Conservation (phyloP, 2,329 filamentous ascomycete species). For the Amesomyces nigricolor region DNA sequence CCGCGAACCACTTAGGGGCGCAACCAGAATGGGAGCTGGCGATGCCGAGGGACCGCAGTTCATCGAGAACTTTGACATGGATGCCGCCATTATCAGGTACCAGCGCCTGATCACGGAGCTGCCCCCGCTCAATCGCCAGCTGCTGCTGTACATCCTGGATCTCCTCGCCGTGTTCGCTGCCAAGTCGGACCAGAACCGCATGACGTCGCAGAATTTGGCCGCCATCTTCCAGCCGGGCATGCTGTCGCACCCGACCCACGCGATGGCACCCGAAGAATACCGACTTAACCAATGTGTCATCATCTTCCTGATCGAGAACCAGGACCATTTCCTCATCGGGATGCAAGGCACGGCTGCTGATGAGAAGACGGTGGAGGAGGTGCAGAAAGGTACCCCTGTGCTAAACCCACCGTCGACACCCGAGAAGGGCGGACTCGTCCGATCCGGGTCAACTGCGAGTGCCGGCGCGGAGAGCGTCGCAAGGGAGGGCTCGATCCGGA, state of each 20-base stretch:
- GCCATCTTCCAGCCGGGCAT: conserved; percentile 98
- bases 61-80: conserved; percentile 67
- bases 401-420: conserved; percentile 45
- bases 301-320: conserved; percentile 96
- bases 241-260: conserved; percentile 86
- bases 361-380: conserved; percentile 61
- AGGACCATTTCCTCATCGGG: conserved; percentile 95
- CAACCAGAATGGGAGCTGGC: conserved; percentile 67
- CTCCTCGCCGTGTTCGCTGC: conserved; percentile 93
- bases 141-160: conserved; percentile 93
- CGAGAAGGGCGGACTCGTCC: conserved; percentile 53
- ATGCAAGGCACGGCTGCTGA: conserved; percentile 99
- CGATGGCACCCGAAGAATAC: conserved; percentile 94
- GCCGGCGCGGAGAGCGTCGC: conserved; percentile 82
- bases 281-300: conserved; percentile 92
- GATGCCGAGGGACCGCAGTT: conserved; percentile 65
- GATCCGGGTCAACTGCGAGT: conserved; percentile 83
- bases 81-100: conserved; percentile 72
- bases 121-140: conserved; percentile 85
- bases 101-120: conserved; percentile 89
- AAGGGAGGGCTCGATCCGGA: conserved; percentile 70
- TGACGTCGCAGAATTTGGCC: conserved; percentile 90
- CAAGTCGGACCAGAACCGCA: conserved; percentile 93
- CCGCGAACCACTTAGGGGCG: conserved; percentile 69
- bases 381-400: conserved; percentile 63